These are phyloP conservation scores for Lyophyllum decastes DNA, from an alignment of 768 basidiomycete genomes.

Conservation along the genomic window DNA sequence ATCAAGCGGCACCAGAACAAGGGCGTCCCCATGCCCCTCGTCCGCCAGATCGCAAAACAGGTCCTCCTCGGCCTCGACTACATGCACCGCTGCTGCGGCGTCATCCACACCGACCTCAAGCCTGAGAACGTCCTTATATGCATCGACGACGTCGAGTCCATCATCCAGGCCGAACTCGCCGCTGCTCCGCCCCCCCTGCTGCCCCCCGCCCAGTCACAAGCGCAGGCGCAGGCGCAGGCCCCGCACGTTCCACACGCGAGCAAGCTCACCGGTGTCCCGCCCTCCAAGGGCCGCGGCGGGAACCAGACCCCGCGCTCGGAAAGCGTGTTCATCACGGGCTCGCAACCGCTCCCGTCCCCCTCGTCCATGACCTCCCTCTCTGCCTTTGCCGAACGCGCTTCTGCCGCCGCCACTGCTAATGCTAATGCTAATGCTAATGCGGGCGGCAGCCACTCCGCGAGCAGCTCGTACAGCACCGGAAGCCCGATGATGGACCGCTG, in stretches of 20 bases:
- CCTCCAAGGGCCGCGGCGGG: slow-evolving; percentile 89
- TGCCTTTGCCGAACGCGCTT: slow-evolving; percentile 11
- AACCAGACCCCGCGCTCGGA: slow-evolving; percentile 93
- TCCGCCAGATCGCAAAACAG: slow-evolving; percentile 97
- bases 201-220: background rate
- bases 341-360: slow-evolving; percentile 89
- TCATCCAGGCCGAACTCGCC: slow-evolving; percentile 83
- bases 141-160: slow-evolving; percentile 94
- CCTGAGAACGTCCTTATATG: slow-evolving; percentile 97
- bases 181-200: slow-evolving; percentile 45
- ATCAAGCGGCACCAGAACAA: slow-evolving; percentile 99
- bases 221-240: slow-evolving; percentile 21
- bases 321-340: slow-evolving; percentile 80
- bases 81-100: slow-evolving; percentile 95
- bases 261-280: slow-evolving; percentile 90
- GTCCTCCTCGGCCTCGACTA: slow-evolving; percentile 94
- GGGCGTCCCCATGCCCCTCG: slow-evolving; percentile 90
- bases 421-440: no score
- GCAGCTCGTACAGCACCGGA: slow-evolving; percentile 45
- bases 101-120: slow-evolving; percentile 97
- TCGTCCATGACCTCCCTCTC: slow-evolving; percentile 43
- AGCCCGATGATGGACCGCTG: slow-evolving; percentile 77
- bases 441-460: slow-evolving; percentile 2
- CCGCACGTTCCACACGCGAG: slow-evolving; percentile 48
- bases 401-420: background rate